phyloP scores from a whole-genome alignment of 2,329 filamentous ascomycete genomes.

The Verticillium isaacii region DNA sequence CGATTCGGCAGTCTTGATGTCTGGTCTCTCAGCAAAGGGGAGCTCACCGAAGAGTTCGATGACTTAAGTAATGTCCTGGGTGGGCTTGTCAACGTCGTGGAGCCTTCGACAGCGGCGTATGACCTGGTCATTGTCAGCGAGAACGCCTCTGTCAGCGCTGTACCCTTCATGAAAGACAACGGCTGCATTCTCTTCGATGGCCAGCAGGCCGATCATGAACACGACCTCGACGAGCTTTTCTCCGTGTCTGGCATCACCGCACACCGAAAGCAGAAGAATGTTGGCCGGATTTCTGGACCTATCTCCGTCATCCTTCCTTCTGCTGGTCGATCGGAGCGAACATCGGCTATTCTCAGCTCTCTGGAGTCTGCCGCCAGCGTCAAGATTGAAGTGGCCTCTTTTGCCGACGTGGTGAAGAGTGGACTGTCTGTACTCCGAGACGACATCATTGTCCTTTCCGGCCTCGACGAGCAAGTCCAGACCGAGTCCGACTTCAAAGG shows the following conservation, averaged over 20 bases:
- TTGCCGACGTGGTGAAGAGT: constrained; percentile 9
- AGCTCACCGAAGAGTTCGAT: constrained; percentile 7
- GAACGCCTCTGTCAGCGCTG: constrained; percentile 8
- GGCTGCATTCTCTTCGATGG: constrained; percentile 8
- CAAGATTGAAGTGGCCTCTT: constrained; percentile 9
- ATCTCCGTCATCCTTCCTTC: constrained; percentile 14
- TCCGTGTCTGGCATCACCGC: constrained; percentile 7
- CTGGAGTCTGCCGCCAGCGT: constrained; percentile 8
- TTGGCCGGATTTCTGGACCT: constrained; percentile 2
- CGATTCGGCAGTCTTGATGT: constrained; percentile 15
- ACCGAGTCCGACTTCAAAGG: constrained; percentile 13
- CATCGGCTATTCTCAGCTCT: constrained; percentile 8
- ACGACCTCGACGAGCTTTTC: constrained; percentile 12
- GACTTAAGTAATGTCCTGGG: constrained; percentile 1
- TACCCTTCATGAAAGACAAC: constrained; percentile 11
- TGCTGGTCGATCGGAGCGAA: constrained; percentile 9
- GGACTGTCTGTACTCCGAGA: constrained; percentile 5
- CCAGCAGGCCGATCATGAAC: background rate
- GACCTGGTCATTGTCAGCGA: constrained; percentile 17
- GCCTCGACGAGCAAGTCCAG: constrained; percentile 14
- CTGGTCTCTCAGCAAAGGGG: constrained; percentile 11
- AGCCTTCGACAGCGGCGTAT: constrained; percentile 12
- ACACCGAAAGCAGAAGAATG: constrained; percentile 6
- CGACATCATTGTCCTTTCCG: constrained; percentile 15
- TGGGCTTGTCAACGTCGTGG: constrained; percentile 10